Conservation (phyloP, 352 stramenopile genomes). For the Globisporangium yorkense region DNA sequence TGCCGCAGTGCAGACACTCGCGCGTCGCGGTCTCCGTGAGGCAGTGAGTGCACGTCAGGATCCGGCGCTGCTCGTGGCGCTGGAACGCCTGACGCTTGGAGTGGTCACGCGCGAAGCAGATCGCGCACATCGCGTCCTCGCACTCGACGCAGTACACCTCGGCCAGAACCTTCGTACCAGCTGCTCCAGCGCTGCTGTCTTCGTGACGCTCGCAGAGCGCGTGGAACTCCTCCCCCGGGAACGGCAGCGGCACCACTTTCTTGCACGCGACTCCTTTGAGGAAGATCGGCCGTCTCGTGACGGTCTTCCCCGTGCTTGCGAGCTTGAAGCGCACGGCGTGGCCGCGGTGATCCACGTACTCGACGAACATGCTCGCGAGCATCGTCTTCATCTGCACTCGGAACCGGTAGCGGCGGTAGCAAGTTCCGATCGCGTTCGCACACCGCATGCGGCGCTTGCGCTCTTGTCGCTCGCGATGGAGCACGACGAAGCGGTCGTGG, state of each 20-base stretch:
- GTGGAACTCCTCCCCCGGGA: constrained; percentile 62
- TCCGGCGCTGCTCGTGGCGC: constrained; percentile 25
- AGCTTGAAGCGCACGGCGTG: constrained; percentile 37
- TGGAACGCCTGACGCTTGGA: constrained; percentile 39
- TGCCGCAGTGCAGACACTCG: constrained; percentile 57
- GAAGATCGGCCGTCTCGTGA: constrained; percentile 40
- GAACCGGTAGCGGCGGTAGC: constrained; percentile 47
- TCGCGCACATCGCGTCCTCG: constrained; percentile 57
- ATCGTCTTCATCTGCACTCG: constrained; percentile 32
- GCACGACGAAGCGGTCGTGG: constrained; percentile 40
- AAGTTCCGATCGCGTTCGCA: constrained; percentile 29
- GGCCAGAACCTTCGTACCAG: constrained; percentile 21
- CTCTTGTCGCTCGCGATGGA: constrained; percentile 28
- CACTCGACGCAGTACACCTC: constrained; percentile 64
- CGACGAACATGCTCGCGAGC: constrained; percentile 52
- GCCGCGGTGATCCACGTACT: constrained; percentile 49
- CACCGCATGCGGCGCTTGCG: constrained; percentile 22
- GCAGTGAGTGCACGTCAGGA: constrained; percentile 49
- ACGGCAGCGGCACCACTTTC: constrained; percentile 53
- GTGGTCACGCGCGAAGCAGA: constrained; percentile 64
- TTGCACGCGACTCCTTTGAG: constrained; percentile 42
- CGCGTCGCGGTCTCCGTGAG: constrained; percentile 46
- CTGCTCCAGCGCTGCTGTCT: constrained; percentile 14
- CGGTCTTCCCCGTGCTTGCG: constrained; percentile 24
- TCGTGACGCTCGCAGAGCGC: constrained; percentile 67